Conservation (phyloP, 2,329 filamentous ascomycete genomes). For the Diaporthe nobilis region DNA sequence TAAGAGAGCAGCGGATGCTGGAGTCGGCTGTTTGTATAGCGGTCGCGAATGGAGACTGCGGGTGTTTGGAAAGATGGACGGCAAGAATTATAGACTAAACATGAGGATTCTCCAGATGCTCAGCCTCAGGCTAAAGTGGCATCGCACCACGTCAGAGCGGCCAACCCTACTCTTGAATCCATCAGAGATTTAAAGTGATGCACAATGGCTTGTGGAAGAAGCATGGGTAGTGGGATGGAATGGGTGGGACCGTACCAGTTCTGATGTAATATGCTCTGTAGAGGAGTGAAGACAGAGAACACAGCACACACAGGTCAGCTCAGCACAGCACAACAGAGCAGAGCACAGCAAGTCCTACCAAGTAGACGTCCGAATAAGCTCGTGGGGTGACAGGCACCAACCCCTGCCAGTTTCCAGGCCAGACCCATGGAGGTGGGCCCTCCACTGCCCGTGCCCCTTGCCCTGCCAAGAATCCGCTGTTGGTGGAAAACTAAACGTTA, state of each 20-base stretch:
- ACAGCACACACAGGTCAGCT: not conserved
- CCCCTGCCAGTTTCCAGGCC: slow-evolving; percentile 1
- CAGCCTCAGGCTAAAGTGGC: not conserved
- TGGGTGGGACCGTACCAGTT: not conserved
- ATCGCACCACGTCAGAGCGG: not conserved
- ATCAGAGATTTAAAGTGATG: not conserved
- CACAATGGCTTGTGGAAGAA: not conserved
- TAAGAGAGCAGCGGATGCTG: not conserved
- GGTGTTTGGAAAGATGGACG: not conserved
- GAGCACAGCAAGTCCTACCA: not conserved
- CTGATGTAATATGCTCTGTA: not conserved
- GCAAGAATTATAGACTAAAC: not conserved
- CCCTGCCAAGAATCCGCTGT: slow-evolving; percentile 1
- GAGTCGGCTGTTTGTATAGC: not conserved
- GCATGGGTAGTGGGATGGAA: not conserved
- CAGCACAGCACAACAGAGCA: not conserved
- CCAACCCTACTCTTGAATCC: not conserved
- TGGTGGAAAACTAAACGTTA: no score
- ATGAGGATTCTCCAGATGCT: not conserved
- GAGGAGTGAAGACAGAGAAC: not conserved
- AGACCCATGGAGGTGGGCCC: slow-evolving; percentile 9
- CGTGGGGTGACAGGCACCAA: slow-evolving; percentile 29
- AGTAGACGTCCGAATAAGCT: slow-evolving; percentile 30
- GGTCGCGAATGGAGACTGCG: no score
- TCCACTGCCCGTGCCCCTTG: not conserved